Percentiles rank a stretch among this genome's conserved stretches.
phyloP scores from a whole-genome alignment of 495 filamentous ascomycete genomes.

The Xylaria castorea region DNA sequence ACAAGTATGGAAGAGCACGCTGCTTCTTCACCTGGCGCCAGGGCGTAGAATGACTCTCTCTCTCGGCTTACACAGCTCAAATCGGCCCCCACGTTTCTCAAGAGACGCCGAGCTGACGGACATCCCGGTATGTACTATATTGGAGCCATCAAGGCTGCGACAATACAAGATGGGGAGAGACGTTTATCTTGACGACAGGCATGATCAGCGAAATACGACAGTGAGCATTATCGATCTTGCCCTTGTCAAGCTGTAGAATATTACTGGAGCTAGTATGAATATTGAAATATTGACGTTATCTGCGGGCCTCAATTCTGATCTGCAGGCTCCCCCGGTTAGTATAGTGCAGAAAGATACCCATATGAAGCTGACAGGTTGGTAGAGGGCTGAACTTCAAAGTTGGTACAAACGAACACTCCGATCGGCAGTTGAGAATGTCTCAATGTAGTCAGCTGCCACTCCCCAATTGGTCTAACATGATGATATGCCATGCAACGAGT shows the following conservation, averaged over 20 bases:
- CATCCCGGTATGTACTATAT: neutral
- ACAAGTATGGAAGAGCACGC: neutral
- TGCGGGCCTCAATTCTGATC: constrained; percentile 8
- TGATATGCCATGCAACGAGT: neutral
- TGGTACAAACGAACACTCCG: neutral
- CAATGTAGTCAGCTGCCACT: neutral
- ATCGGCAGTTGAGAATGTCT: constrained; percentile 1
- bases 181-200: neutral
- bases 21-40: neutral
- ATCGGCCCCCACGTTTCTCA: constrained; percentile 6
- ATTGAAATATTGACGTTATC: constrained; percentile 9
- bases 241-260: constrained; percentile 15
- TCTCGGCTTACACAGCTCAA: neutral
- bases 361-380: neutral
- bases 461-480: neutral
- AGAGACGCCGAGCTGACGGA: neutral
- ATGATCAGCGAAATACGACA: neutral
- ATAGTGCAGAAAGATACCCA: neutral
- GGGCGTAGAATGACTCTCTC: neutral
- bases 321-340: neutral
- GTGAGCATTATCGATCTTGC: neutral
- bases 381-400: constrained; percentile 8
- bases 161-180: neutral
- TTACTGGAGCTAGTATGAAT: neutral
- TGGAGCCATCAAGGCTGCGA: neutral